Evolutionary conservation across 345 rosid genomes (phyloP), one percentile per base, ranked within the genome.

Genomic region (sweet orange (Citrus sinensis)): DNA sequence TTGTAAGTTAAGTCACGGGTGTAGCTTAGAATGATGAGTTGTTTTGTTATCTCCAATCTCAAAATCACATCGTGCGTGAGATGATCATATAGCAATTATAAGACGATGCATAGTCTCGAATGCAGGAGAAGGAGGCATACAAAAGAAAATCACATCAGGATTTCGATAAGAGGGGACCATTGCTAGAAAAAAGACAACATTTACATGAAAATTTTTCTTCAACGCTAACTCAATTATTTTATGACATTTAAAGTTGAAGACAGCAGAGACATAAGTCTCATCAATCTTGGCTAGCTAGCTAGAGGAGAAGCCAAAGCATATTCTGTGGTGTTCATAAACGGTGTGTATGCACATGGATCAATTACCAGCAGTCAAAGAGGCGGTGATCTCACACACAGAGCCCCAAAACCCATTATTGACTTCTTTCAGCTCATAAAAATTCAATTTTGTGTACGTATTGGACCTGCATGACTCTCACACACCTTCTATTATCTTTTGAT

Each of bases 161-260:
- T 58, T 66, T 27, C 22, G 71, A 39, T 77, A 62, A 61, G 70
- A 68, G 68, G 84, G 84, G 78, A 51, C 78, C 80, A 46, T 39
- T 14, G 27, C 40, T 9, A 9, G 24, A 27, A 40, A 40, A 34
- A 54, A 5, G 78, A 75, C 70, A 46, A 75, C 0, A 74, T 39
- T 74, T 25, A 61, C 58, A 40, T 16, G 76, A 1, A 68, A 60
- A 20, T 0, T 27, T 25, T 49, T 63, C 29, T 22, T 63, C 40
- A 4, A 27, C 19, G 19, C 24, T 35, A 19, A 29, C 30, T 63
- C 78, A 63, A 75, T 75, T 75, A 40, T 62, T 63, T 64, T 61
- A 1, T 17, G 35, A 11, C 67, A 39, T 60, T 42, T 42, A 42
- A 42, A 42, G 49, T 25, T 9, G 61, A 9, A 72, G 25, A 17